Conservation (phyloP, 2,329 filamentous ascomycete genomes). For the Fusarium heterosporum region DNA sequence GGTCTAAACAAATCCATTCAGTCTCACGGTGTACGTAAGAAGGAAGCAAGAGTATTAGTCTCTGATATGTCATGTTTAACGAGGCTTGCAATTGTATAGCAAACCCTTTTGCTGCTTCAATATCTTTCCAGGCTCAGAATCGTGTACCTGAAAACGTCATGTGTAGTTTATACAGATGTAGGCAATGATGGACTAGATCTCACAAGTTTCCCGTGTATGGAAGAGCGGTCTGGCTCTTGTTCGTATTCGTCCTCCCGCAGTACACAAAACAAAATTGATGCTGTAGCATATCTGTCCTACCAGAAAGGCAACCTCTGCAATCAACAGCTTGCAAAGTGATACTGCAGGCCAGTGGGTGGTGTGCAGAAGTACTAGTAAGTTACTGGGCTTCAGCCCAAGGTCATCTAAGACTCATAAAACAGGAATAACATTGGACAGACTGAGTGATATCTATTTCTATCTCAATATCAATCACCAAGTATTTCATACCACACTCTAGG, state of each 20-base stretch:
- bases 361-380: too few species aligned
- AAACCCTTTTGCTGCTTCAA: background rate
- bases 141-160: background rate
- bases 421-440: too few species aligned
- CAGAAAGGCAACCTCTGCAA: conserved; percentile 7
- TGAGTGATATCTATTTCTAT: too few species aligned
- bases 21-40: background rate
- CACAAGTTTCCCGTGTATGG: conserved; percentile 6
- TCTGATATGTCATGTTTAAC: too few species aligned
- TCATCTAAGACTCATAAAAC: too few species aligned
- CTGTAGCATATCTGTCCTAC: conserved; percentile 5
- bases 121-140: background rate
- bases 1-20: background rate
- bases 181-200: background rate
- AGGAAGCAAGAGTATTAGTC: too few species aligned
- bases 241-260: conserved; percentile 6
- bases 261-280: conserved; percentile 6
- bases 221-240: conserved; percentile 29
- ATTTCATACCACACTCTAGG: background rate
- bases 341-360: background rate
- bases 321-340: background rate
- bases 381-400: too few species aligned
- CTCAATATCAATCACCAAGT: background rate
- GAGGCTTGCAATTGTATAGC: too few species aligned
- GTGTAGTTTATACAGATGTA: background rate